Percentiles rank a stretch among this genome's conserved stretches.
Evolutionary conservation across 768 basidiomycete species (phyloP).

Genomic region (Russula lepida): DNA sequence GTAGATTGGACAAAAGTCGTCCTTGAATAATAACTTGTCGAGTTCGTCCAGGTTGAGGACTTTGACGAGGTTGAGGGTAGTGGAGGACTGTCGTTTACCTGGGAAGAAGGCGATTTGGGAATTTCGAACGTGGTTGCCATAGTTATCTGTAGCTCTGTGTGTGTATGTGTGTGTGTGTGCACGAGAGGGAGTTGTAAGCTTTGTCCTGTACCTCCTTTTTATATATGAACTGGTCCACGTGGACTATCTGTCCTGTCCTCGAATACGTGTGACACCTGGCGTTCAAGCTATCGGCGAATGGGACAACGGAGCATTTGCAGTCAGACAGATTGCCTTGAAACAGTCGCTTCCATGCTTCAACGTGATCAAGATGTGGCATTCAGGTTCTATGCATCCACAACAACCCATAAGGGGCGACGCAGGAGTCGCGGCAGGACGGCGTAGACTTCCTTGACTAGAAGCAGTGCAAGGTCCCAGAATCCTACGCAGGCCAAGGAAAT

Average conservation of each 20-base stretch:
- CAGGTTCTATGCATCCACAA: not conserved
- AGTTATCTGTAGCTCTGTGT: not conserved
- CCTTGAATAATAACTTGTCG: not conserved
- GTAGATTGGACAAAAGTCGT: slow-evolving; percentile 12
- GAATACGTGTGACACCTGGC: not conserved
- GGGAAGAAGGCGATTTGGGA: not conserved
- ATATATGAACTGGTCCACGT: not conserved
- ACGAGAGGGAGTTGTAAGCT: no score
- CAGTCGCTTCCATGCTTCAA: not conserved
- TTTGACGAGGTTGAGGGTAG: slow-evolving; percentile 2
- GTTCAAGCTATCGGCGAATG: not conserved
- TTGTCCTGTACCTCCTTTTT: not conserved
- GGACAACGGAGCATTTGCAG: not conserved
- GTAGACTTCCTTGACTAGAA: not conserved
- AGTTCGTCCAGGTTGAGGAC: not conserved
- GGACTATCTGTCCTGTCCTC: not conserved
- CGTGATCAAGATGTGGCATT: not conserved
- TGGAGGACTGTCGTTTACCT: not conserved
- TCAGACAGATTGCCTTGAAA: not conserved
- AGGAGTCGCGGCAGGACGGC: no score
- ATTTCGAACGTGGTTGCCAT: not conserved
- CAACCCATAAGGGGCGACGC: not conserved
- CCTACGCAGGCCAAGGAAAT: not conserved
- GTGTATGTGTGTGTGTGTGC: not conserved
- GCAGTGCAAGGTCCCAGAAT: not conserved